phyloP scores from a whole-genome alignment of 2,329 filamentous ascomycete species.

The Colletotrichum shisoi region DNA sequence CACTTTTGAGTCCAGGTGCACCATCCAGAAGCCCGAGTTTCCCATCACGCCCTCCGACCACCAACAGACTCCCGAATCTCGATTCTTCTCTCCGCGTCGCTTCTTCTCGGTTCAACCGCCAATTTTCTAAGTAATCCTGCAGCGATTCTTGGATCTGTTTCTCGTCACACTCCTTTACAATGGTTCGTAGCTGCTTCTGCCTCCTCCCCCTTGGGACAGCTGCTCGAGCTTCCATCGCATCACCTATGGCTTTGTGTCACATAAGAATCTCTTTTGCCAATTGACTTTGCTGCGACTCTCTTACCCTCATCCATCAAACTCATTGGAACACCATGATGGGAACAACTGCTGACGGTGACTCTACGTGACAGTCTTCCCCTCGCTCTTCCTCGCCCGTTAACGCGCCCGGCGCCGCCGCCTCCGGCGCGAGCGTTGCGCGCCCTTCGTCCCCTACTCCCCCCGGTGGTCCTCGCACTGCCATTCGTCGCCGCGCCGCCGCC shows the following conservation, averaged over 20 bases:
- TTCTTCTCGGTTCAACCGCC: constrained; percentile 14
- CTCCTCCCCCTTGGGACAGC: not conserved
- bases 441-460: constrained; percentile 88
- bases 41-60: constrained; percentile 35
- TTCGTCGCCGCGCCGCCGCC: constrained; percentile 92
- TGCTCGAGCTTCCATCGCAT: not conserved
- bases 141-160: constrained; percentile 44
- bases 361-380: constrained; percentile 60
- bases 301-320: not conserved
- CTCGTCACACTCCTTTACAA: constrained; percentile 35
- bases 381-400: constrained; percentile 67
- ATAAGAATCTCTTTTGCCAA: not conserved
- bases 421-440: constrained; percentile 75
- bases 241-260: not conserved
- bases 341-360: constrained; percentile 6
- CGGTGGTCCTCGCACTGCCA: constrained; percentile 92
- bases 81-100: constrained; percentile 36
- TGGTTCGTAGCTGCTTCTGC: constrained; percentile 34
- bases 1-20: constrained; percentile 41
- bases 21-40: constrained; percentile 25
- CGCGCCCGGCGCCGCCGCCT: constrained; percentile 61
- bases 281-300: not conserved
- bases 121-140: constrained; percentile 44
- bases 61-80: constrained; percentile 40
- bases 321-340: not conserved